Evolutionary conservation across 2,329 filamentous ascomycete species (phyloP).

Genomic region (Calonectria naviculata): DNA sequence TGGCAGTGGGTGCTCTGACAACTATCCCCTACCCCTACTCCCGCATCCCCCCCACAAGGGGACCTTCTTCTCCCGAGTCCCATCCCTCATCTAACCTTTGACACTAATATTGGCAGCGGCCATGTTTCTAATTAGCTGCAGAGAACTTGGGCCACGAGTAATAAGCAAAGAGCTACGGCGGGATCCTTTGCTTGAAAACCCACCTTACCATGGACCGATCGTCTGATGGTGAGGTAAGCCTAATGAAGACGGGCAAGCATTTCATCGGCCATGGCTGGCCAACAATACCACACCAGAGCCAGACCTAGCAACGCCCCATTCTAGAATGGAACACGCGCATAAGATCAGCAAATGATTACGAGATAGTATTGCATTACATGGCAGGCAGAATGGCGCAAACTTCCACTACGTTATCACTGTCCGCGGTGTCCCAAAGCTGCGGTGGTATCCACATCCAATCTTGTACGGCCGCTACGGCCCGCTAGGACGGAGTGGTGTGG

Average conservation of each 20-base stretch:
- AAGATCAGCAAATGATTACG: constrained; percentile 33
- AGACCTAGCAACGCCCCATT: not conserved
- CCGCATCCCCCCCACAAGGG: constrained; percentile 34
- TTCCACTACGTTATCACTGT: constrained; percentile 28
- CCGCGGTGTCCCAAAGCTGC: constrained; percentile 20
- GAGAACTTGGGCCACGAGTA: constrained; percentile 2
- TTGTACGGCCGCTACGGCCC: constrained; percentile 40
- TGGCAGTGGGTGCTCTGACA: constrained; percentile 27
- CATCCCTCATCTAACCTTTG: constrained; percentile 30
- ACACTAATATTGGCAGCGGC: constrained; percentile 3
- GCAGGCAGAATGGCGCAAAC: constrained; percentile 21
- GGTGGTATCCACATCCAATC: constrained; percentile 32
- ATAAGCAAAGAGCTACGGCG: not conserved
- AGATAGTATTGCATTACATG: constrained; percentile 28
- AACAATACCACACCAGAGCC: not conserved
- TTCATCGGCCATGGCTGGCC: constrained; percentile 3
- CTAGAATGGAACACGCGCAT: constrained; percentile 20
- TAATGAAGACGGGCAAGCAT: not conserved
- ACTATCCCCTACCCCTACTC: constrained; percentile 30
- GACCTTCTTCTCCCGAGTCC: constrained; percentile 20
- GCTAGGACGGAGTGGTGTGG: constrained; percentile 38
- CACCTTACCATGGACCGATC: constrained; percentile 6
- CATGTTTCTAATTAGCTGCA: constrained; percentile 9
- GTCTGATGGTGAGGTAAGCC: constrained; percentile 12
- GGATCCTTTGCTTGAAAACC: not conserved